Percentiles rank a stretch among this genome's conserved stretches.
Evolutionary conservation across 2,329 filamentous ascomycete species (phyloP).

Genomic region (Biscogniauxia mediterranea): DNA sequence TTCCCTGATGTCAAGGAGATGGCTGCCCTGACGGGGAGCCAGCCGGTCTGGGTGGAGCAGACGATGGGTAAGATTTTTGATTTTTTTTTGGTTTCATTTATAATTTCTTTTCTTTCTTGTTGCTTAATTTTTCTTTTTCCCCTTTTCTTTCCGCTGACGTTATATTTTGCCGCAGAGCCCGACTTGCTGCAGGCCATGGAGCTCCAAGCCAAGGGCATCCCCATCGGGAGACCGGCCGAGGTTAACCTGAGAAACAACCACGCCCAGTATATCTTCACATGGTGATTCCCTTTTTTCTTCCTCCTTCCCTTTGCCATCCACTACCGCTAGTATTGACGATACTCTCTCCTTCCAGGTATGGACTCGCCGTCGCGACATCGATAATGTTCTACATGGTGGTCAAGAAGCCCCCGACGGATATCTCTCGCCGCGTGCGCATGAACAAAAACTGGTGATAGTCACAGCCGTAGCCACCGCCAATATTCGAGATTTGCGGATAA

Average conservation of each 20-base stretch:
- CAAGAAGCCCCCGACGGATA: conserved; percentile 76
- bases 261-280: conserved; percentile 97
- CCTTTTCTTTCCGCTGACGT: conserved; percentile 19
- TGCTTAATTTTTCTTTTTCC: neutral
- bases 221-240: conserved; percentile 82
- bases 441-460: conserved; percentile 68
- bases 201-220: conserved; percentile 76
- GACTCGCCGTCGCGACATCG: conserved; percentile 76
- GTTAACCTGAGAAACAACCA: conserved; percentile 96
- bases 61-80: conserved; percentile 71
- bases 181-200: conserved; percentile 76
- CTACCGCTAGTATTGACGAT: conserved; percentile 8
- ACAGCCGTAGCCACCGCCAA: too few relatives aligned
- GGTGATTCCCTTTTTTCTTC: conserved; percentile 56
- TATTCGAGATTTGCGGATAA: too few relatives aligned
- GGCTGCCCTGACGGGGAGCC: conserved; percentile 77
- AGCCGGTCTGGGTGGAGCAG: conserved; percentile 92
- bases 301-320: neutral
- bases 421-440: conserved; percentile 70
- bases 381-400: conserved; percentile 97
- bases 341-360: conserved; percentile 64
- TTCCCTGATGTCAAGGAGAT: conserved; percentile 94
- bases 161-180: conserved; percentile 54
- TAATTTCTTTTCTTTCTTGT: conserved; percentile 7
- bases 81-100: neutral